Percentiles rank a stretch among this genome's conserved stretches.
Conservation (phyloP, 768 basidiomycete species). For the Pisolithus albus region DNA sequence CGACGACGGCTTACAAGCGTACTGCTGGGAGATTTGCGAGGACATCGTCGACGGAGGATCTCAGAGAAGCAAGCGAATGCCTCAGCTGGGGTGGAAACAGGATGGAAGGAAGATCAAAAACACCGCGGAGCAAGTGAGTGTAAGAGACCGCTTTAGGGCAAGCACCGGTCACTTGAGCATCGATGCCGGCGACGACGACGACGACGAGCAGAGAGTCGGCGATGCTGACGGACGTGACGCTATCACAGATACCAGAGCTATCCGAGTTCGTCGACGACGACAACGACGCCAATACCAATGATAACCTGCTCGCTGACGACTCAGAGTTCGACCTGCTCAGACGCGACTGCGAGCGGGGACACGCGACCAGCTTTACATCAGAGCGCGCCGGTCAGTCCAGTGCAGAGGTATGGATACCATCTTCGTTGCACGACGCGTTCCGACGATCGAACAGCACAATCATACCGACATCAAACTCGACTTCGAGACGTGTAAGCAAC, state of each 20-base stretch:
- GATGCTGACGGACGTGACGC: conserved; percentile 37
- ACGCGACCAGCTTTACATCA: conserved; percentile 33
- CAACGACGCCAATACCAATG: not conserved
- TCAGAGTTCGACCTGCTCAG: conserved; percentile 35
- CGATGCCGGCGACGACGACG: not conserved
- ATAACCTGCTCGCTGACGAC: conserved; percentile 33
- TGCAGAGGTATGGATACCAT: too few relatives aligned
- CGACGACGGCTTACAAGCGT: conserved; percentile 59
- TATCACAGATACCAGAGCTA: conserved; percentile 49
- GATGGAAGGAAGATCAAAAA: conserved; percentile 4
- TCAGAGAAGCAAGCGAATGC: conserved; percentile 77
- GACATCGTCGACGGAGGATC: conserved; percentile 55
- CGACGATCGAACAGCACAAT: too few relatives aligned
- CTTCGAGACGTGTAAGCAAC: too few relatives aligned
- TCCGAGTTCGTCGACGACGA: conserved; percentile 20
- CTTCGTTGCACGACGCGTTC: too few relatives aligned
- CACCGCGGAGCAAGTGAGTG: too few relatives aligned
- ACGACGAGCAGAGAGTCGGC: conserved; percentile 7
- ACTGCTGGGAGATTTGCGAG: conserved; percentile 73
- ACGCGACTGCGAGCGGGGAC: conserved; percentile 18
- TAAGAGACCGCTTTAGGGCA: too few relatives aligned
- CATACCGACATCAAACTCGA: too few relatives aligned
- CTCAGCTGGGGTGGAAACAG: conserved; percentile 39
- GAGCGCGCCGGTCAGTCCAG: not conserved
- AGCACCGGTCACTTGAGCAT: too few relatives aligned